These are phyloP conservation scores for Wallacemonas sp. DNA, from an alignment of 208 protist species.

Conservation along the genomic window DNA sequence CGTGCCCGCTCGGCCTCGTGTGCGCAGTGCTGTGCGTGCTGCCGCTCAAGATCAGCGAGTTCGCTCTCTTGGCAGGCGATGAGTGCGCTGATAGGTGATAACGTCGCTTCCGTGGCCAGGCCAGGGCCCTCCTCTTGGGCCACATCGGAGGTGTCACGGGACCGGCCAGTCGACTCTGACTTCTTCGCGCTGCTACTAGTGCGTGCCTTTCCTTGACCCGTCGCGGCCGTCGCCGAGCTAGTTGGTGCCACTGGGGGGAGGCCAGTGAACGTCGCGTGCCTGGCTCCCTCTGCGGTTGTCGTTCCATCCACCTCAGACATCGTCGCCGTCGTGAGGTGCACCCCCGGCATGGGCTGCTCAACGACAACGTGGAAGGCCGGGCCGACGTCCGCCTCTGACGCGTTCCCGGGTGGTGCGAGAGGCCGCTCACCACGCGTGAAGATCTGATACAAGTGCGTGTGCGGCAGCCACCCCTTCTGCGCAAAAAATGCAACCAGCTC, in stretches of 20 bases:
- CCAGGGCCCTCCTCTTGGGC: constrained; percentile 5
- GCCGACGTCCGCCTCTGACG: not conserved
- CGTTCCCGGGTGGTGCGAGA: not conserved
- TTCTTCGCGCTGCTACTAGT: not conserved
- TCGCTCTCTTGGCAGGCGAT: constrained; percentile 41
- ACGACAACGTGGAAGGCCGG: constrained; percentile 14
- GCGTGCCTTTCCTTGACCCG: not conserved
- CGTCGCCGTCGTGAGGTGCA: constrained; percentile 27
- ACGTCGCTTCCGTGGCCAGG: not conserved
- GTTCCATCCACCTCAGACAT: not conserved
- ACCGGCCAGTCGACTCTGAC: not conserved
- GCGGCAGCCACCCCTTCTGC: constrained; percentile 43
- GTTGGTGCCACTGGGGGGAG: not conserved
- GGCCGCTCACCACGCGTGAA: constrained; percentile 20
- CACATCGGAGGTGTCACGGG: not conserved
- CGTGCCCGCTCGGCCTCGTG: constrained; percentile 22
- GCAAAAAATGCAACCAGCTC: constrained; percentile 51
- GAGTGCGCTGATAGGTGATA: constrained; percentile 26
- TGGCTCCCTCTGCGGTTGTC: not conserved
- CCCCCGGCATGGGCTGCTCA: constrained; percentile 46
- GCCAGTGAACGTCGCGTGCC: not conserved
- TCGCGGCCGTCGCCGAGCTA: not conserved
- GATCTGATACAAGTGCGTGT: constrained; percentile 55
- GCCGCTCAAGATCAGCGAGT: constrained; percentile 24
- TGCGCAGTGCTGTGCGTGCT: constrained; percentile 46